Evolutionary conservation across 345 rosid genomes (phyloP), one percentile per base, ranked within the genome.

Genomic region (Populus pruinosa): DNA sequence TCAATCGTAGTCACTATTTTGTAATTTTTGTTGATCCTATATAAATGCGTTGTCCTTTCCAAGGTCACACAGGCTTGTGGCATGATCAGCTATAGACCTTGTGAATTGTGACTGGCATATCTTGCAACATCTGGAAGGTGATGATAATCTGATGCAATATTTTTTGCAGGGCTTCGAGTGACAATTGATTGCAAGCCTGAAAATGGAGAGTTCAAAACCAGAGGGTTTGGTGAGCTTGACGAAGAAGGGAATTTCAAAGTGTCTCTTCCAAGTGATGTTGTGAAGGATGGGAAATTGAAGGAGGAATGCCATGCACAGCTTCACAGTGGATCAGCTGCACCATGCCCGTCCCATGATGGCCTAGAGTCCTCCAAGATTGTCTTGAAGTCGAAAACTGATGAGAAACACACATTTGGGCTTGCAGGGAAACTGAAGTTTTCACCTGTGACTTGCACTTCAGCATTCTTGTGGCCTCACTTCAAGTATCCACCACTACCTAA

Each of bases 221-320:
- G 77, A 78, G 97, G 95, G 1, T 72, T 66, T 0, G 91, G 89
- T 1, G 82, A 87, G 82, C 87, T 94, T 4, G 95, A 91, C 21
- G 77, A 81, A 27, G 78, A 82, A 31, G 97, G 98, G 31, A 91
- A 85, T 69, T 94, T 94, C 82, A 82, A 31, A 29, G 91, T 91
- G 25, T 67, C 79, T 4, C 89, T 89, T 78, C 93, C 92, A 10
- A 68, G 38, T 36, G 90, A 88, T 31, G 66, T 91, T 63, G 84
- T 89, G 11, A 73, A 87, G 72, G 85, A 89, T 64, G 97, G 89
- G 5, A 78, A 86, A 33, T 64, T 94, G 41, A 88, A 83, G 81
- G 90, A 91, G 77, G 90, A 90, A 61, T 94, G 98, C 85, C 91
- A 93, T 39, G 98, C 97, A 14, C 97, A 89, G 79, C 94, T 94